These are phyloP conservation scores for Zymoseptoria crescenta DNA, from an alignment of 2,329 filamentous ascomycete species.

Conservation along the genomic window DNA sequence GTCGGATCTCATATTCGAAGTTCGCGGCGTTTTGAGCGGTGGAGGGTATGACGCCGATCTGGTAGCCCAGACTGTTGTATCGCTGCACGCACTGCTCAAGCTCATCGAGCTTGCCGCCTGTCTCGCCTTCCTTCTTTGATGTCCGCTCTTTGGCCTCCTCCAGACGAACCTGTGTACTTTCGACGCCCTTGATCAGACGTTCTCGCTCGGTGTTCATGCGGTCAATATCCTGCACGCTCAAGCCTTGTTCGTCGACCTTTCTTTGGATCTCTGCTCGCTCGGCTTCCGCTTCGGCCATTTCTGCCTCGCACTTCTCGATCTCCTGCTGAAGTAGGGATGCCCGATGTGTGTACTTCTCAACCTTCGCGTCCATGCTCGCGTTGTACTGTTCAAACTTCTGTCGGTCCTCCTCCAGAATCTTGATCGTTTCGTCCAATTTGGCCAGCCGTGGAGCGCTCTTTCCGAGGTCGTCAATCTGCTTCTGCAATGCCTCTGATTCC, in stretches of 20 bases:
- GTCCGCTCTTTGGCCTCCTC: constrained; percentile 81
- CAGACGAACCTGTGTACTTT: constrained; percentile 64
- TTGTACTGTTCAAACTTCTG: constrained; percentile 96
- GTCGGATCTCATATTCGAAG: constrained; percentile 71
- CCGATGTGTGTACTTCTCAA: constrained; percentile 78
- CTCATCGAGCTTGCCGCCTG: constrained; percentile 77
- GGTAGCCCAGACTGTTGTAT: constrained; percentile 91
- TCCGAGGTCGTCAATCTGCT: constrained; percentile 83
- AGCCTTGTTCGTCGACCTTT: constrained; percentile 83
- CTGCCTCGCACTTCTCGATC: constrained; percentile 66
- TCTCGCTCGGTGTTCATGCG: constrained; percentile 96
- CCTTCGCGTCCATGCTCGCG: constrained; percentile 69
- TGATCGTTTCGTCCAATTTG: constrained; percentile 79
- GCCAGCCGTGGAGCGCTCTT: constrained; percentile 77
- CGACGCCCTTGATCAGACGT: constrained; percentile 80
- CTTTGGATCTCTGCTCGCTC: constrained; percentile 74
- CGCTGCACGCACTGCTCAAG: constrained; percentile 82
- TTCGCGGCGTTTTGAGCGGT: constrained; percentile 81
- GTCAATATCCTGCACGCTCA: constrained; percentile 97
- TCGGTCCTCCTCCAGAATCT: constrained; percentile 89
- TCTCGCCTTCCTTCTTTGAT: constrained; percentile 79
- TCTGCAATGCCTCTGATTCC: constrained; percentile 69
- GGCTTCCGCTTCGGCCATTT: constrained; percentile 71
- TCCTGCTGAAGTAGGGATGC: constrained; percentile 79
- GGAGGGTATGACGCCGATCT: constrained; percentile 80